Evolutionary conservation across 2,329 filamentous ascomycete genomes (phyloP).

Genomic region (Metarhizium brunneum): DNA sequence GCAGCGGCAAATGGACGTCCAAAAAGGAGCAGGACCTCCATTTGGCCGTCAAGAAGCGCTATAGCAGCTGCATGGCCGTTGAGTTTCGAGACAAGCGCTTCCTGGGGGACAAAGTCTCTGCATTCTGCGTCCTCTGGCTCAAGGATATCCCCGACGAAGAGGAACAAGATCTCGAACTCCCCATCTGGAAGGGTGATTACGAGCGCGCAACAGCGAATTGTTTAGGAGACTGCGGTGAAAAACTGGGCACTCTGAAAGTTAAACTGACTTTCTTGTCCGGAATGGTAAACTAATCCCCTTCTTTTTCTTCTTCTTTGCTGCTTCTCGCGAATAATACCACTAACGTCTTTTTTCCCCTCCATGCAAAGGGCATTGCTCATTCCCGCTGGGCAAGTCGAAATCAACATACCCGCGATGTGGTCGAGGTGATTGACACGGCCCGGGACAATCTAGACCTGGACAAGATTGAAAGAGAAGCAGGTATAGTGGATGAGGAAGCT

Average conservation of each 20-base stretch:
- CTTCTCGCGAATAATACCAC: neutral
- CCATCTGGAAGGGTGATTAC: constrained; percentile 55
- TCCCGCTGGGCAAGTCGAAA: constrained; percentile 25
- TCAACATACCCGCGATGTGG: constrained; percentile 24
- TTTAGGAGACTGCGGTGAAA: constrained; percentile 35
- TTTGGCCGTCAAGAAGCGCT: constrained; percentile 52
- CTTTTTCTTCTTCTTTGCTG: neutral
- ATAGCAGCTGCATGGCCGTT: constrained; percentile 45
- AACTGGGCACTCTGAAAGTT: constrained; percentile 34
- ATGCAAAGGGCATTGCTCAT: constrained; percentile 23
- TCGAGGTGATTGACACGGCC: constrained; percentile 38
- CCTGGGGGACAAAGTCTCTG: constrained; percentile 45
- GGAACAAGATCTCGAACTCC: constrained; percentile 45
- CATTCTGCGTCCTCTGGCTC: constrained; percentile 59
- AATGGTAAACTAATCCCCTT: constrained; percentile 16
- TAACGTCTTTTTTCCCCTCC: neutral
- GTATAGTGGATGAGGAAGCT: constrained; percentile 22
- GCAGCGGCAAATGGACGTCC: constrained; percentile 41
- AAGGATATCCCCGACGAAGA: constrained; percentile 62
- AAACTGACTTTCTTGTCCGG: constrained; percentile 26
- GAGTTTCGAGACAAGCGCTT: constrained; percentile 33
- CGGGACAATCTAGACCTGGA: constrained; percentile 24
- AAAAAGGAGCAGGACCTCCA: constrained; percentile 33
- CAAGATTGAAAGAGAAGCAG: constrained; percentile 24
- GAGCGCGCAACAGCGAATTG: constrained; percentile 37